Evolutionary conservation across 495 filamentous ascomycete genomes (phyloP).

Genomic region (Neurospora africana): DNA sequence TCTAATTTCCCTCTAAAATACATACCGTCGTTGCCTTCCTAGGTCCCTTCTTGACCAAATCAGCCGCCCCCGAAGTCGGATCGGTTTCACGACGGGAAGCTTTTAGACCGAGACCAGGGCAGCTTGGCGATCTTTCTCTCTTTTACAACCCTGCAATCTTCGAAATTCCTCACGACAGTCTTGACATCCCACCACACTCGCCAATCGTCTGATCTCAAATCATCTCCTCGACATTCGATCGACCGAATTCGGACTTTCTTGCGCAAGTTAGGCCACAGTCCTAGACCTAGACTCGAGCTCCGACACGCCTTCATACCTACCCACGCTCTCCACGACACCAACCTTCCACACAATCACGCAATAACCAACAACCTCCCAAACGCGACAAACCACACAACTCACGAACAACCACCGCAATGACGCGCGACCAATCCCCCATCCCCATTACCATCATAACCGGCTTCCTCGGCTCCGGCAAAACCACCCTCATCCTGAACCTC

Average conservation of each 20-base stretch:
- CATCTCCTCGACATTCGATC: neutral
- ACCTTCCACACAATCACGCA: neutral
- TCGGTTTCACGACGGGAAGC: neutral
- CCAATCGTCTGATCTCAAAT: neutral
- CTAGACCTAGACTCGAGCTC: too few relatives aligned
- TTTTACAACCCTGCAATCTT: neutral
- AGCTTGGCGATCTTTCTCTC: neutral
- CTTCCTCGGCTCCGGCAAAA: constrained; percentile 91
- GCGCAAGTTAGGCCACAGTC: too few relatives aligned
- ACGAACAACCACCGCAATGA: neutral
- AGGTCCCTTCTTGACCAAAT: neutral
- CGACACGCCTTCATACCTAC: too few relatives aligned
- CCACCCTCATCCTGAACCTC: constrained; percentile 81
- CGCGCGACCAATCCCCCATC: constrained; percentile 47
- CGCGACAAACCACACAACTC: neutral
- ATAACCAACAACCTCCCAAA: too few relatives aligned
- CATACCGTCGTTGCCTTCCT: neutral
- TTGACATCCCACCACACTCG: neutral
- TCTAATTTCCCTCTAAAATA: neutral
- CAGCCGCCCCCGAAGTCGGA: neutral
- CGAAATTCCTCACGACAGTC: neutral
- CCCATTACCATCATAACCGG: constrained; percentile 92
- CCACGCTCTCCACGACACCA: neutral
- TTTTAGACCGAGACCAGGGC: neutral
- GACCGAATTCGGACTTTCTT: neutral